Evolutionary conservation across 148 eudicot species (phyloP).

Genomic region (Cornus kousa): DNA sequence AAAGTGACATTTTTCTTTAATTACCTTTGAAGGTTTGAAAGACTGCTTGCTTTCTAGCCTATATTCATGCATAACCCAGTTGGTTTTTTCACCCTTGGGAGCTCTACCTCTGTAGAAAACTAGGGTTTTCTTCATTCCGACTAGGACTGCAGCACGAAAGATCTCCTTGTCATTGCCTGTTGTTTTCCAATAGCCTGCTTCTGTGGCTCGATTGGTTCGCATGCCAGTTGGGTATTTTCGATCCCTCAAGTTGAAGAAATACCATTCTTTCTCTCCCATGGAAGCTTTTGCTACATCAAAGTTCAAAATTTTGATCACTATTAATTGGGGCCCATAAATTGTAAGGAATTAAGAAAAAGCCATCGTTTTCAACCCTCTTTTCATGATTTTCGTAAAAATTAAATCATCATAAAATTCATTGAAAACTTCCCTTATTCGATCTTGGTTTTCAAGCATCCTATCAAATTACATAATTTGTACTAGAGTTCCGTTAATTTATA

Average conservation of each 20-base stretch:
- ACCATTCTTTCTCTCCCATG: conserved; percentile 97
- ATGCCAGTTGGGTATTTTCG: conserved; percentile 90
- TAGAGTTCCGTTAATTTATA: neutral
- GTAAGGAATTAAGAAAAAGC: too few relatives aligned
- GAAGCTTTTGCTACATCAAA: conserved; percentile 69
- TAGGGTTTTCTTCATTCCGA: conserved; percentile 93
- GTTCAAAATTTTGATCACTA: neutral
- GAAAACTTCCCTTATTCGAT: too few relatives aligned
- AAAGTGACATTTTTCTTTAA: neutral
- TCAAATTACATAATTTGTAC: too few relatives aligned
- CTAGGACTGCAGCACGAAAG: conserved; percentile 49
- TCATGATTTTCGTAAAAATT: too few relatives aligned
- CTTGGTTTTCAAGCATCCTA: too few relatives aligned
- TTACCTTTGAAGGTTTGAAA: conserved; percentile 69
- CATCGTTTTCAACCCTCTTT: too few relatives aligned
- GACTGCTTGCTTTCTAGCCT: conserved; percentile 58
- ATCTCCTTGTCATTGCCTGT: conserved; percentile 94
- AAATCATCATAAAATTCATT: too few relatives aligned
- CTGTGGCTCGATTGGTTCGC: conserved; percentile 85
- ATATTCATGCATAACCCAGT: conserved; percentile 99
- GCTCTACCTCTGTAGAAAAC: conserved; percentile 91
- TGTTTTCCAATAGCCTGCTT: conserved; percentile 92
- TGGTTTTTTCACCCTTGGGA: conserved; percentile 89
- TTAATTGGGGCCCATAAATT: neutral
- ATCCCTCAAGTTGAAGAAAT: conserved; percentile 77